These are phyloP conservation scores for Heliocybe sulcata DNA, from an alignment of 1,284 basidiomycete genomes.

Conservation along the genomic window DNA sequence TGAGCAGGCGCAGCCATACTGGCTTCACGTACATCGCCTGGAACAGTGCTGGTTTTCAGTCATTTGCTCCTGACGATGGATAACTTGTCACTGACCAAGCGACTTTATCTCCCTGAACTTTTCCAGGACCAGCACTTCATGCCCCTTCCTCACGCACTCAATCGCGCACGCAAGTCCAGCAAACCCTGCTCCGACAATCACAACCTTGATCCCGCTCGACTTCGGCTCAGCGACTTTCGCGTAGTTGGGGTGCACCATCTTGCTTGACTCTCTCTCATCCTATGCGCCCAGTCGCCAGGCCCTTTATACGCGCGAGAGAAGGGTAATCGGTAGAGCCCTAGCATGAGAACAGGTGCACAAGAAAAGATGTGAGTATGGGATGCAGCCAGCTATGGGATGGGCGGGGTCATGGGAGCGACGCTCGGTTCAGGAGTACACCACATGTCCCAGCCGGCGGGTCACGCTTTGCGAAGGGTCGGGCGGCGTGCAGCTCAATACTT, in stretches of 20 bases:
- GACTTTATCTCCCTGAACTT: slow-evolving; percentile 11
- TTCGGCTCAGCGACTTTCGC: neutral
- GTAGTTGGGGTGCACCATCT: neutral
- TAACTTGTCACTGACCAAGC: slow-evolving; percentile 12
- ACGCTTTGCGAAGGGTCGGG: too few species aligned
- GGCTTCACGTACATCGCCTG: slow-evolving; percentile 6
- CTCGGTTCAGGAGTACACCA: too few species aligned
- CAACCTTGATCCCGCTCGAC: slow-evolving; percentile 10
- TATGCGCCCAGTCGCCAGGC: neutral
- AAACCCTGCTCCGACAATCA: slow-evolving; percentile 22
- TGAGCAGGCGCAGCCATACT: neutral
- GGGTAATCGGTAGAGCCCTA: neutral
- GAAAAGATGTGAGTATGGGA: neutral
- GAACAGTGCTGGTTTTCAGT: too few species aligned
- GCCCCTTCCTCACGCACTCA: slow-evolving; percentile 20
- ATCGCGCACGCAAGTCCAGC: slow-evolving; percentile 24
- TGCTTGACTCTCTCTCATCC: neutral
- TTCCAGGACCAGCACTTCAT: slow-evolving; percentile 20
- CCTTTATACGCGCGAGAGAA: neutral
- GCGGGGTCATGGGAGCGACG: neutral
- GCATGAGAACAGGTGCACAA: neutral
- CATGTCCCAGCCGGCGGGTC: too few species aligned
- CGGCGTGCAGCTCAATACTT: too few species aligned
- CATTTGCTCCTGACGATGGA: too few species aligned
- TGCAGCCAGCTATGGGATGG: neutral